phyloP scores from a whole-genome alignment of 1,284 basidiomycete genomes.

The Ceratobasidium sp. region DNA sequence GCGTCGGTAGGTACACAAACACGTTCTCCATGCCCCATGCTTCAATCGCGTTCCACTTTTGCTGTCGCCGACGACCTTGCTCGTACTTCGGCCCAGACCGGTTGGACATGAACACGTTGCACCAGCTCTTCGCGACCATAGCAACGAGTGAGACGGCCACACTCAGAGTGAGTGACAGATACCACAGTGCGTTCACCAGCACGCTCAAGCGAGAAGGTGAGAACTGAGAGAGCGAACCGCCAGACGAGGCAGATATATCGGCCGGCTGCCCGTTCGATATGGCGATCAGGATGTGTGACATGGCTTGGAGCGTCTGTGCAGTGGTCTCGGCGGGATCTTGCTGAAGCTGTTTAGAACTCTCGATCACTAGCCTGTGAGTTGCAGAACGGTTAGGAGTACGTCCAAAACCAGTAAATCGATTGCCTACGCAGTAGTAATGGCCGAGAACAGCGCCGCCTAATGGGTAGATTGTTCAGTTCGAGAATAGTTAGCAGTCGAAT shows the following conservation, averaged over 20 bases:
- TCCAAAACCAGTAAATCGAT: too few relatives aligned
- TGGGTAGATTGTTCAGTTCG: too few relatives aligned
- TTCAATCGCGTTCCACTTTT: conserved; percentile 16
- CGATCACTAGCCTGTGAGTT: neutral
- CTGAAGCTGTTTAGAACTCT: conserved; percentile 9
- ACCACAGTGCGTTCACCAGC: conserved; percentile 6
- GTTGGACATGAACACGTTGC: conserved; percentile 17
- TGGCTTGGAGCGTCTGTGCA: neutral
- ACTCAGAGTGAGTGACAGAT: conserved; percentile 21
- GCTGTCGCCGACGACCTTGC: conserved; percentile 7
- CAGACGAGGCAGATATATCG: too few relatives aligned
- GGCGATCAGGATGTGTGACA: neutral
- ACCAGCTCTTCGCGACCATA: conserved; percentile 35
- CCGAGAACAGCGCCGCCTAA: neutral
- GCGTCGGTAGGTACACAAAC: neutral
- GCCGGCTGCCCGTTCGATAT: neutral
- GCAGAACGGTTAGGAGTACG: too few relatives aligned
- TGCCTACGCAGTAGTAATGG: neutral
- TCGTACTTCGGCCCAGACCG: neutral
- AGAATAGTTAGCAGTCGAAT: too few relatives aligned
- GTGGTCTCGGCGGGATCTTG: conserved; percentile 13
- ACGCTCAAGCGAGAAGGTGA: neutral
- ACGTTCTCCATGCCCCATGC: conserved; percentile 2
- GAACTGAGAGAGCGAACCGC: neutral
- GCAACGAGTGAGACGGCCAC: conserved; percentile 10